Conservation (phyloP, 495 filamentous ascomycete species). For the Penicillium antarcticum region DNA sequence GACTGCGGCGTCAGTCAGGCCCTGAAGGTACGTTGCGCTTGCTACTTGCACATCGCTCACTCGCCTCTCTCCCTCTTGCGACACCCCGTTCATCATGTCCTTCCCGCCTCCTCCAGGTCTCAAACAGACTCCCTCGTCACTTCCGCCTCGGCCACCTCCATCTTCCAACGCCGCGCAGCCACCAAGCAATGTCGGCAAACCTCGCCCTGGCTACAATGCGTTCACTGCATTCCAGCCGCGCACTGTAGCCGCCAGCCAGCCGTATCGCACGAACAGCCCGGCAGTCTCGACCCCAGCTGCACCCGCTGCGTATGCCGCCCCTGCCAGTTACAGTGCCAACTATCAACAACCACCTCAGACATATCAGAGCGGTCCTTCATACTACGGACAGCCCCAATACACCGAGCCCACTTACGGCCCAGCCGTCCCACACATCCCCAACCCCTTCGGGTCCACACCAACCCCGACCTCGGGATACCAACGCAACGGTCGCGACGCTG, state of each 20-base stretch:
- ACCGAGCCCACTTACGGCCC: constrained; percentile 52
- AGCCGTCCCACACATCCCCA: constrained; percentile 71
- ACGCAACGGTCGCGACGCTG: constrained; percentile 36
- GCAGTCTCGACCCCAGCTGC: constrained; percentile 42
- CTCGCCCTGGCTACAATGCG: constrained; percentile 33
- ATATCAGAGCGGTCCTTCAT: constrained; percentile 45
- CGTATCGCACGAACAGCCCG: constrained; percentile 41
- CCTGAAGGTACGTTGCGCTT: constrained; percentile 61
- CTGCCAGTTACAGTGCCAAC: constrained; percentile 33
- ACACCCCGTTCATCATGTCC: constrained; percentile 85
- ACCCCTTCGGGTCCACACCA: constrained; percentile 75
- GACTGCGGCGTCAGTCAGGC: constrained; percentile 37
- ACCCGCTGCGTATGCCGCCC: constrained; percentile 35
- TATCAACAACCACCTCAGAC: constrained; percentile 33
- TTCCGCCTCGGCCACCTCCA: constrained; percentile 81
- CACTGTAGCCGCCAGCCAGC: constrained; percentile 52
- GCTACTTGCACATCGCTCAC: constrained; percentile 35
- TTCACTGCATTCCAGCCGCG: constrained; percentile 63
- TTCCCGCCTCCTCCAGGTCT: constrained; percentile 91
- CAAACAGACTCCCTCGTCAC: constrained; percentile 63
- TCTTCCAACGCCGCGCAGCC: constrained; percentile 48
- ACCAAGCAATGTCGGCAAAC: constrained; percentile 36
- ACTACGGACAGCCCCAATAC: constrained; percentile 51
- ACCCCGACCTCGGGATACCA: constrained; percentile 33
- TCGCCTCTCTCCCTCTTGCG: constrained; percentile 34